A percentile compares a stretch with the other conserved stretches of the same genome.
Evolutionary conservation across 225 moss, liverwort and hornwort genomes (phyloP).

Genomic region (Sphagnum tenellum): DNA sequence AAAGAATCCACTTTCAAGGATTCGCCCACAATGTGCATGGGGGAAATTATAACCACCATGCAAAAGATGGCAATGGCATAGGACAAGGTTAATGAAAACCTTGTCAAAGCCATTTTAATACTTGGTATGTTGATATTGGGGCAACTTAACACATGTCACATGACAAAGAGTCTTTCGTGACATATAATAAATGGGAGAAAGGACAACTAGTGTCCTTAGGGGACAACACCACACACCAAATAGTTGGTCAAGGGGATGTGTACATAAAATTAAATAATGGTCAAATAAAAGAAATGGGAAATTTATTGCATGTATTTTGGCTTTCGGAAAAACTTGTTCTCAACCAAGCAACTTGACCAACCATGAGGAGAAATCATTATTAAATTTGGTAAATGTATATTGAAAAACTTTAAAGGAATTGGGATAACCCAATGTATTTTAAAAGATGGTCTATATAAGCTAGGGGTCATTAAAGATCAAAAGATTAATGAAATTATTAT

Average conservation of each 20-base stretch:
- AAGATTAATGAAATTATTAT: neutral
- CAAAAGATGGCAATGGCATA: too few species aligned
- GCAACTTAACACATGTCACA: neutral
- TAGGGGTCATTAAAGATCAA: neutral
- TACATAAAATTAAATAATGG: too few species aligned
- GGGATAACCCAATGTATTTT: neutral
- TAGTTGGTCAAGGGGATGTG: neutral
- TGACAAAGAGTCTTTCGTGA: neutral
- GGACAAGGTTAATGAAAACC: too few species aligned
- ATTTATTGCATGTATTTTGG: too few species aligned
- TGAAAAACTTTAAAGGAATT: neutral
- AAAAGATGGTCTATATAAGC: neutral
- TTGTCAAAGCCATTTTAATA: too few species aligned
- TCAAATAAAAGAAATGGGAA: too few species aligned
- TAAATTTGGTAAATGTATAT: neutral
- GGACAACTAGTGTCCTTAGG: neutral
- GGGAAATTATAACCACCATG: too few species aligned
- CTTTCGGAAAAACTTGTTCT: neutral
- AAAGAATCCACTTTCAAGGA: too few species aligned
- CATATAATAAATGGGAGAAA: neutral
- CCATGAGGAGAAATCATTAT: neutral
- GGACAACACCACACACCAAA: neutral
- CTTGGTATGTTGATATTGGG: too few species aligned
- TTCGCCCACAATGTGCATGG: too few species aligned
- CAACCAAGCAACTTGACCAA: neutral